Evolutionary conservation across 257 asterid species (phyloP).

Genomic region (Solanum ossicruentum): DNA sequence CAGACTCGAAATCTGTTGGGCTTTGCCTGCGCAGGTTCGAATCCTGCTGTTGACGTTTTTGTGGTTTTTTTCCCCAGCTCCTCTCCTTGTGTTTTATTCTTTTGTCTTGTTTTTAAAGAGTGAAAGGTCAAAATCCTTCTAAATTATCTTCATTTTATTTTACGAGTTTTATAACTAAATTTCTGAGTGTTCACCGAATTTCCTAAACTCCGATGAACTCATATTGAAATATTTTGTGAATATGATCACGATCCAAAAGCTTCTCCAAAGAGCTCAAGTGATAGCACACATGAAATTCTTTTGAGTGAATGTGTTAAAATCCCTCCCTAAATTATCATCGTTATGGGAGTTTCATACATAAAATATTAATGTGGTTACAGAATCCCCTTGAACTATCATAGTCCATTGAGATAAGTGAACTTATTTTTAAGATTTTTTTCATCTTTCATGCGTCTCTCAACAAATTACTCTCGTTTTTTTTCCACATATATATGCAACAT

Average conservation of each 20-base stretch:
- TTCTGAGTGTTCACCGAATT: not conserved
- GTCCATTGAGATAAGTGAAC: not conserved
- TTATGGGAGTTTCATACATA: not conserved
- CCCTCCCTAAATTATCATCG: not conserved
- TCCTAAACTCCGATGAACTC: too few species aligned
- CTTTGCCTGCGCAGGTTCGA: not conserved
- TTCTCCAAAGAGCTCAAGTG: not conserved
- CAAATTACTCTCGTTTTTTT: too few species aligned
- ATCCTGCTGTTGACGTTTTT: not conserved
- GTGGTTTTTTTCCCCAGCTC: not conserved
- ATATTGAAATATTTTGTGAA: not conserved
- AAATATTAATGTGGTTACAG: too few species aligned
- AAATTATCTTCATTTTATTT: not conserved
- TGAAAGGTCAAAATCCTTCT: not conserved
- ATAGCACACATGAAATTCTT: not conserved
- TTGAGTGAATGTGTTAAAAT: not conserved
- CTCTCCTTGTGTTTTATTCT: not conserved
- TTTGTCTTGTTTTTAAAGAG: not conserved
- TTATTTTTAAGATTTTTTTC: too few species aligned
- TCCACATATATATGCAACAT: too few species aligned
- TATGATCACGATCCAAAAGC: not conserved
- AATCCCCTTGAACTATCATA: not conserved
- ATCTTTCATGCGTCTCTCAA: too few species aligned
- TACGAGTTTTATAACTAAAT: not conserved
- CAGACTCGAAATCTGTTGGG: slow-evolving; percentile 2